phyloP scores from a whole-genome alignment of 2,329 filamentous ascomycete species.

The Fusarium chaquense region DNA sequence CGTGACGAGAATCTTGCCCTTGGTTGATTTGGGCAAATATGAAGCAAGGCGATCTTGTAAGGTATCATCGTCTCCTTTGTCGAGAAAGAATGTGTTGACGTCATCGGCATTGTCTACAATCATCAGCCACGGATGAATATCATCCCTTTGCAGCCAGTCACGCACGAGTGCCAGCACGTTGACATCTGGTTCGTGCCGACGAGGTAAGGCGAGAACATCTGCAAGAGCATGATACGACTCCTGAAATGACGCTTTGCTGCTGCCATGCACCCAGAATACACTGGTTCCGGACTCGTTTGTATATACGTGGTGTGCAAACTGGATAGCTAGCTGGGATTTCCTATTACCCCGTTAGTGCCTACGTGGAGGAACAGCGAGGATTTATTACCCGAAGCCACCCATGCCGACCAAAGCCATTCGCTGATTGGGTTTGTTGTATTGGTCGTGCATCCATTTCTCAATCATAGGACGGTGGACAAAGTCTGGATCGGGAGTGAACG shows the following conservation, averaged over 20 bases:
- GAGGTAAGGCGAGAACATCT: constrained; percentile 46
- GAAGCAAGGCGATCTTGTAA: constrained; percentile 4
- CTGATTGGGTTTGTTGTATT: constrained; percentile 35
- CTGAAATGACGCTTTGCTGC: constrained; percentile 51
- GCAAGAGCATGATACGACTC: constrained; percentile 53
- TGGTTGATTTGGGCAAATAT: constrained; percentile 29
- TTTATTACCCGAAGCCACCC: constrained; percentile 30
- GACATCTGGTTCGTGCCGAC: constrained; percentile 47
- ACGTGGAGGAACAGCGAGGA: no score
- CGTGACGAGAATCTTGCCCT: constrained; percentile 37
- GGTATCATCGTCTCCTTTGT: neutral
- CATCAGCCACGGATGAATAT: constrained; percentile 39
- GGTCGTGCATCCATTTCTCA: constrained; percentile 41
- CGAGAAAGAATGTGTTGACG: neutral
- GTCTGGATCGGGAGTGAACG: constrained; percentile 50
- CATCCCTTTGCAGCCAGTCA: constrained; percentile 46
- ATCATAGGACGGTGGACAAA: constrained; percentile 48
- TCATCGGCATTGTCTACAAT: constrained; percentile 43
- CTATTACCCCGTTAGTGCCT: constrained; percentile 5
- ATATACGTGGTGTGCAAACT: constrained; percentile 51
- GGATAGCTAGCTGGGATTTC: constrained; percentile 51
- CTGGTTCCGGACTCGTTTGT: constrained; percentile 46
- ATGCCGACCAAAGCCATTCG: constrained; percentile 49
- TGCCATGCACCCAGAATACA: constrained; percentile 56
- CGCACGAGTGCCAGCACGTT: constrained; percentile 51